Conservation (phyloP, 306 rosid species). For the Castanea sativa region DNA sequence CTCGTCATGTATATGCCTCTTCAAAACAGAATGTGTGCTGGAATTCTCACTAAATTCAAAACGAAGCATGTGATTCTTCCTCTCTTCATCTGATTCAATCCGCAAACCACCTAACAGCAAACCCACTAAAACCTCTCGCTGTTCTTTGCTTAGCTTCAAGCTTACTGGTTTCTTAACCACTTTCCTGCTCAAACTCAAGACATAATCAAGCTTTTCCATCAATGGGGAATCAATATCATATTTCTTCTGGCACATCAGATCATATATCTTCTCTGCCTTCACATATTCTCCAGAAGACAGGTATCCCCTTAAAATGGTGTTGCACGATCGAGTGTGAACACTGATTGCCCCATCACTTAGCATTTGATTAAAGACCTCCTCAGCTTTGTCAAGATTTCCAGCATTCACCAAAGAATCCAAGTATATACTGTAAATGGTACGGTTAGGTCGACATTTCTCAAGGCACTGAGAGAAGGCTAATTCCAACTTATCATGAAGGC, state of each 20-base stretch:
- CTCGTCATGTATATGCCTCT: constrained; percentile 60
- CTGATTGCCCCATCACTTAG: constrained; percentile 49
- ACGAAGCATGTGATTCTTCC: constrained; percentile 60
- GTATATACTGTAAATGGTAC: constrained; percentile 65
- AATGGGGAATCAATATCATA: constrained; percentile 61
- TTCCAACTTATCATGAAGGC: constrained; percentile 65
- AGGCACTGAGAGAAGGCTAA: constrained; percentile 64
- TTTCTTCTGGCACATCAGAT: constrained; percentile 72
- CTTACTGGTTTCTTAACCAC: constrained; percentile 50
- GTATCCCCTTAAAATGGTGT: constrained; percentile 76
- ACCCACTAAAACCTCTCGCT: constrained; percentile 83
- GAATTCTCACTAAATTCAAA: constrained; percentile 64
- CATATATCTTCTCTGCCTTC: constrained; percentile 75
- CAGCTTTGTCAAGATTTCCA: constrained; percentile 71
- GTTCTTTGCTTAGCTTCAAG: constrained; percentile 78
- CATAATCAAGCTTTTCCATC: constrained; percentile 72
- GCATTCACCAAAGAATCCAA: constrained; percentile 82
- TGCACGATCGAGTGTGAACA: constrained; percentile 75
- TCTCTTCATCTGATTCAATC: constrained; percentile 70
- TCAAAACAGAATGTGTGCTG: constrained; percentile 44
- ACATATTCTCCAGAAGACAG: constrained; percentile 53
- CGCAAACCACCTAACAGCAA: constrained; percentile 79
- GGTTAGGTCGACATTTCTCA: constrained; percentile 71
- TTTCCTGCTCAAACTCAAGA: constrained; percentile 70
- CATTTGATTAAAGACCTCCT: constrained; percentile 66